Base-by-base conservation (phyloP, 257 asterid species). In the Ligustrum vulgare region DNA sequence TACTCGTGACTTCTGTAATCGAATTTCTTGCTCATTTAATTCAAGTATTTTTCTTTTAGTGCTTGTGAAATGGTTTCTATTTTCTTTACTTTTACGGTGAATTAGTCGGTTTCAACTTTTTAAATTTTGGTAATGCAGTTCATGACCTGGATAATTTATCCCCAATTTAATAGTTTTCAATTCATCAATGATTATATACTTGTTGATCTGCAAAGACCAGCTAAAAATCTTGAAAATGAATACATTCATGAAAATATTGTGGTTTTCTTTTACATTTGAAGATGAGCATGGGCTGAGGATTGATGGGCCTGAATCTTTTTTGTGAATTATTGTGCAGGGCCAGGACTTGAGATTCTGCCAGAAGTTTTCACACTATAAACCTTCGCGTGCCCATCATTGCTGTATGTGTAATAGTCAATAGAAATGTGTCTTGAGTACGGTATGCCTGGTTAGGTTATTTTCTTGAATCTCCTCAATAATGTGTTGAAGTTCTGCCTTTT, bases 321-420 rank as follows among this genome's bases (percentile, higher is more conserved):
- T 1, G 43, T 63, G 34, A 35, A 51, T 67, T 67, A 47, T 71
- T 80, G 56, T 88, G 89, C 91, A 94, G 98, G 95, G 96, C 79
- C 95, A 98, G 65, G 94, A 91, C 77, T 85, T 92, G 82, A 88
- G 98, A 82, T 94, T 85, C 85, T 94, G 98, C 83, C 97, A 94
- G 69, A 94, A 94, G 87, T 94, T 98, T 77, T 82, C 88, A 16
- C 91, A 82, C 80, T 79, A 91, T 79, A 94, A 94, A 91, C 98
- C 98, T 67, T 97, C 98, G 20, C 91, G 98, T 28, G 93, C 98
- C 37, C 98, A 94, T 81, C 98, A 94, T 80, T 94, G 98, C 75
- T 95, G 97, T 77, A 77, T 91, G 66, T 94, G 98, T 70, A 92
- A 92, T 71, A 86, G 91, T 0, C 1, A 28, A 28, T 28, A 28